phyloP scores from a whole-genome alignment of 495 filamentous ascomycete genomes.

The Lophiotrema nucula region DNA sequence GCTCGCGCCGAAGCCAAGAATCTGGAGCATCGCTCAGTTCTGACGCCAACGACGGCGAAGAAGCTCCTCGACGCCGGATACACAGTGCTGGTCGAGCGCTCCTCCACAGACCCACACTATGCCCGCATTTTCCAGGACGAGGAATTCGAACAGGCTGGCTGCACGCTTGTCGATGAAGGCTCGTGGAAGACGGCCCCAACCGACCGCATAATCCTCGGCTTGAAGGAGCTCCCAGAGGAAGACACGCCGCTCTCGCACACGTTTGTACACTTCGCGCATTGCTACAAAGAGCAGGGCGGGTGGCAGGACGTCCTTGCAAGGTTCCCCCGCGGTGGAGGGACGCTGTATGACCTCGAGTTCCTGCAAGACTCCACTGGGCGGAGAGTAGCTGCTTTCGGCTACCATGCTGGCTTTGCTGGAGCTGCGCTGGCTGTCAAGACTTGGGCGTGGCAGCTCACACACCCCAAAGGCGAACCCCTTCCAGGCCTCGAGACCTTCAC shows the following conservation, averaged over 20 bases:
- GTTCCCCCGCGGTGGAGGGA: constrained; percentile 79
- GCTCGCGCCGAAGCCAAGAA: constrained; percentile 43
- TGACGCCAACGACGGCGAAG: constrained; percentile 71
- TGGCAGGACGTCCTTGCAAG: constrained; percentile 81
- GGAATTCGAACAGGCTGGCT: constrained; percentile 59
- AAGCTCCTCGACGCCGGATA: constrained; percentile 79
- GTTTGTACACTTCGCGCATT: constrained; percentile 79
- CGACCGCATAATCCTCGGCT: constrained; percentile 76
- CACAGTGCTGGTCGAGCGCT: constrained; percentile 77
- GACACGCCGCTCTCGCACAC: constrained; percentile 82
- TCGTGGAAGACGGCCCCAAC: constrained; percentile 79
- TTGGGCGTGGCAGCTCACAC: constrained; percentile 84
- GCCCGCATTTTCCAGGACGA: constrained; percentile 82
- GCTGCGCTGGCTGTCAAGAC: constrained; percentile 45
- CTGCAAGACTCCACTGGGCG: constrained; percentile 74
- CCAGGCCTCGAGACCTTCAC: constrained; percentile 59
- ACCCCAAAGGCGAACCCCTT: constrained; percentile 62
- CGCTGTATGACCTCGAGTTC: constrained; percentile 88
- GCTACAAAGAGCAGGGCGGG: constrained; percentile 83
- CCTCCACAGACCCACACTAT: constrained; percentile 42
- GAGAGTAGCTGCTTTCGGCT: constrained; percentile 65
- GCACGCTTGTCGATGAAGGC: constrained; percentile 73
- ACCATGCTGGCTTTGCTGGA: constrained; percentile 65
- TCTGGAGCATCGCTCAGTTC: constrained; percentile 40
- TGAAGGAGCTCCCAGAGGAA: constrained; percentile 92